Base-by-base conservation (phyloP, 129 eudicot species). In the Helichrysum umbraculigerum region DNA sequence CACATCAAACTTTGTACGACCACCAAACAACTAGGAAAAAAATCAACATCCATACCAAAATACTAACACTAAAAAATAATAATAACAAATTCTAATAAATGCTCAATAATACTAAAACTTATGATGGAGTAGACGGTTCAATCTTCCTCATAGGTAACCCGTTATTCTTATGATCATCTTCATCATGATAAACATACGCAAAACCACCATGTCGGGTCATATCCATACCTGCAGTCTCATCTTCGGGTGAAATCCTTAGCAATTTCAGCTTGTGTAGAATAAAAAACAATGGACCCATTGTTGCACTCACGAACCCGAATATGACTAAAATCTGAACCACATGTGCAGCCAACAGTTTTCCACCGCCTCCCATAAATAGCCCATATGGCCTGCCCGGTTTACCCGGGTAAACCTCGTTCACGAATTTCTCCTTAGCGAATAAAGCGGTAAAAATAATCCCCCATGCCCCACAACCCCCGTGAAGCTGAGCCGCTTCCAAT, bases 381-480 rank as follows among this genome's bases (percentile, higher is more conserved):
- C 90, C 90, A 50, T 81, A 79, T 4, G 89, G 85, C 0, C 92
- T 82, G n/a, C 80, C 85, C 59, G 76, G 56, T 52, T 79, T 70
- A 4, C 83, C 87, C 10, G 86, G 83, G 32, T 88, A 88, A 2
- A 83, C 90, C 75, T 88, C 86, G 30, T 67, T 68, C 2, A 88
- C 86, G 20, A 70, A 88, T 22, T 88, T 81, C 71, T 88, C 77
- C 42, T 52, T 76, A 0, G 92, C 89, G 29, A 88, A 85, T 33
- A 88, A 63, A 1, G 81, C 92, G 3, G 92, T 88, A 65, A 88
- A 88, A 11, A 88, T 88, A 7, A 88, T 75, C 68, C 92, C 92
- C 92, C 92, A 88, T 0, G 89, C 89, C 3, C 92, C 92, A 4
- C 92, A 88, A 0, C 92, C 92, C 0, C 92, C 92, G 52, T 87